A percentile compares a stretch with the other conserved stretches of the same genome.
Conservation (phyloP, 257 asterid species). For the Jaltomata sinuosa region DNA sequence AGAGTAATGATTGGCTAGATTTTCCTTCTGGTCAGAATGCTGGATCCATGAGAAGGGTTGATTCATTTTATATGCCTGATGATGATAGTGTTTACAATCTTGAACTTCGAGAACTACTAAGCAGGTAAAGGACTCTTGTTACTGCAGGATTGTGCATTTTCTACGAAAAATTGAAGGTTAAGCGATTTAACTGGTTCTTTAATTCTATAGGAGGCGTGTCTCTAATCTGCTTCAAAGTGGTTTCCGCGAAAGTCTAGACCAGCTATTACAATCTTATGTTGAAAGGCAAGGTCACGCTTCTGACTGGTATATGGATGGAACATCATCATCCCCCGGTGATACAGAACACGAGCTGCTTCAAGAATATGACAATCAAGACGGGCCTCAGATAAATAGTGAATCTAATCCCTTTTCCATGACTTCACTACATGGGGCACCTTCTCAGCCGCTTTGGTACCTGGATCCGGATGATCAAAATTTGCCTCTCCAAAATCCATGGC, state of each 20-base stretch:
- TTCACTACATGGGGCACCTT: constrained; percentile 19
- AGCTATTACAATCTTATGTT: constrained; percentile 51
- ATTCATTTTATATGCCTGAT: constrained; percentile 28
- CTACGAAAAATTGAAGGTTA: not conserved
- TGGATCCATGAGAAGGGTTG: constrained; percentile 30
- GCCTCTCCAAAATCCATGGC: constrained; percentile 29
- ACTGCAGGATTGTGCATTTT: not conserved
- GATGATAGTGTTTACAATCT: constrained; percentile 45
- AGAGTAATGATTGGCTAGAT: constrained; percentile 44
- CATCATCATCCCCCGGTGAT: constrained; percentile 32
- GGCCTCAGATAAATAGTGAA: constrained; percentile 19
- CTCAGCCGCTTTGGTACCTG: constrained; percentile 38
- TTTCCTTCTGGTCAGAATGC: constrained; percentile 44
- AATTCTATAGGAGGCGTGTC: constrained; percentile 62
- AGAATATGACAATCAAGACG: constrained; percentile 22
- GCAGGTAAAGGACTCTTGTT: constrained; percentile 34
- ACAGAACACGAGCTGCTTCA: constrained; percentile 37
- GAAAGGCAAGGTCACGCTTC: constrained; percentile 60
- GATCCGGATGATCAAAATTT: constrained; percentile 34
- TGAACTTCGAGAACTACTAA: constrained; percentile 78
- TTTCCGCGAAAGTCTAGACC: constrained; percentile 65
- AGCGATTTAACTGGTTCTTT: not conserved
- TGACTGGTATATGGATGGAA: constrained; percentile 48
- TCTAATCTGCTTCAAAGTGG: constrained; percentile 76
- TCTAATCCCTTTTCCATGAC: constrained; percentile 18